Evolutionary conservation across 2,329 filamentous ascomycete species (phyloP).

Genomic region (Cucurbitaria berberidis): DNA sequence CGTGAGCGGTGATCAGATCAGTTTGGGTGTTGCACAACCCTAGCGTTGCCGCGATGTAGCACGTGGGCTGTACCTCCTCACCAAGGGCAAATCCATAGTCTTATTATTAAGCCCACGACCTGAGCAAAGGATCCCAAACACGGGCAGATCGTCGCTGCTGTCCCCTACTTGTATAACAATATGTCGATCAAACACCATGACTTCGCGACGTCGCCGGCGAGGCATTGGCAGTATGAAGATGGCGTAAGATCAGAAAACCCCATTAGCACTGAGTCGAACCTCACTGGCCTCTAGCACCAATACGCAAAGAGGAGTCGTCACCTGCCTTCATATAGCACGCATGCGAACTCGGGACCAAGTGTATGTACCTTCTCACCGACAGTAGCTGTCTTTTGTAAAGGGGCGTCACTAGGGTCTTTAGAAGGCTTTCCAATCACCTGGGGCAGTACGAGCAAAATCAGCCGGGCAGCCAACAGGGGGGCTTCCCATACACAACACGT

Average conservation of each 20-base stretch:
- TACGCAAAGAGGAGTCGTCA: not conserved
- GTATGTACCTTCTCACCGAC: too few species aligned
- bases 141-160: not conserved
- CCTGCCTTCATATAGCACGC: not conserved
- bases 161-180: not conserved
- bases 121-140: not conserved
- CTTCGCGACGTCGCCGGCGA: not conserved
- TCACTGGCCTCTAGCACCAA: not conserved
- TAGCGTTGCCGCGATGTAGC: not conserved
- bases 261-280: not conserved
- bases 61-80: not conserved
- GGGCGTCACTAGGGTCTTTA: not conserved
- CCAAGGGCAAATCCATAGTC: not conserved
- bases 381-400: not conserved
- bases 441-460: not conserved
- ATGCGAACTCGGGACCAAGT: not conserved
- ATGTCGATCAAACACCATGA: not conserved
- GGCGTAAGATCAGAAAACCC: not conserved
- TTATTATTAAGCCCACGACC: not conserved
- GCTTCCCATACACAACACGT: conserved; percentile 1
- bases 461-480: conserved; percentile 1
- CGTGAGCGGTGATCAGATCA: not conserved
- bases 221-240: not conserved
- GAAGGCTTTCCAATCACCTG: conserved; percentile 2
- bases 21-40: not conserved